A percentile compares a stretch with the other conserved stretches of the same genome.
phyloP scores from a whole-genome alignment of 2,329 filamentous ascomycete genomes.

The Diaporthe sp. region DNA sequence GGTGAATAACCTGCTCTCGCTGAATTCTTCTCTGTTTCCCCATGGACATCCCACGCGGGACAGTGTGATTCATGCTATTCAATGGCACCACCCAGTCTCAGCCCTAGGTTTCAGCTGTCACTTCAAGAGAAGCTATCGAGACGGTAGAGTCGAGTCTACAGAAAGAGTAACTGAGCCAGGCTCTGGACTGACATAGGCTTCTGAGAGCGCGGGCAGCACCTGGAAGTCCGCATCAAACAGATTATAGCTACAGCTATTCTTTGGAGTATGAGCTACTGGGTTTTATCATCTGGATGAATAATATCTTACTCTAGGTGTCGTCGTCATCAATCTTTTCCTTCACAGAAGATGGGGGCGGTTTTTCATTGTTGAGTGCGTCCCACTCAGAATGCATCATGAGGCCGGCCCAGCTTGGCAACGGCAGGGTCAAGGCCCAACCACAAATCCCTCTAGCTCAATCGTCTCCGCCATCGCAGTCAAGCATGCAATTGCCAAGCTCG shows the following conservation, averaged over 20 bases:
- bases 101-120: neutral
- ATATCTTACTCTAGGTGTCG: too few relatives aligned
- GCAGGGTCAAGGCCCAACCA: constrained; percentile 18
- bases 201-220: neutral
- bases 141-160: neutral
- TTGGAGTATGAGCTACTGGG: too few relatives aligned
- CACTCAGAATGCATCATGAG: neutral
- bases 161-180: neutral
- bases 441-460: too few relatives aligned
- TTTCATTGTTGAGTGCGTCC: neutral
- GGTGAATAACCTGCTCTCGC: neutral
- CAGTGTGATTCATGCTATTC: neutral
- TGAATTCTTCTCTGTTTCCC: constrained; percentile 7
- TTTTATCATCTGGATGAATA: neutral
- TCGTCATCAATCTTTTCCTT: too few relatives aligned
- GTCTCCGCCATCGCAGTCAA: neutral
- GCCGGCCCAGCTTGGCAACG: neutral
- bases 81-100: neutral
- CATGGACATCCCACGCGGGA: neutral
- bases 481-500: neutral
- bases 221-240: neutral
- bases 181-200: neutral
- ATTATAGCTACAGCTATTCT: neutral
- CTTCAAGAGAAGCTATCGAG: too few relatives aligned
- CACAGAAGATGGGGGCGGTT: too few relatives aligned